Percentiles rank a stretch among this genome's conserved stretches.
These are phyloP conservation scores for Kluyveromyces wickerhamii DNA, from an alignment of 805 yeast genomes.

Conservation along the genomic window DNA sequence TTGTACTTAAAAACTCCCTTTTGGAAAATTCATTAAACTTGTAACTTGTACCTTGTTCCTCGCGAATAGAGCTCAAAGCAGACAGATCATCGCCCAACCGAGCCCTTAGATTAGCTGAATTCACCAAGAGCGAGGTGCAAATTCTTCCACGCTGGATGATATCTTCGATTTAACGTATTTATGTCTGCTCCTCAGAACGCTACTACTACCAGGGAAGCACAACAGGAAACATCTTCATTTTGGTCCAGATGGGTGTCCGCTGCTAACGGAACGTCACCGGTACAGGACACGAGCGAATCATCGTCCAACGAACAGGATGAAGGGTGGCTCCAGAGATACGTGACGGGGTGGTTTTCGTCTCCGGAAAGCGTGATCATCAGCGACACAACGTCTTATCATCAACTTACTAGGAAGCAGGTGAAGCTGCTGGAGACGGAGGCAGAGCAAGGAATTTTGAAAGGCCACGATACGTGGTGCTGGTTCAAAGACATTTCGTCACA, in stretches of 20 bases:
- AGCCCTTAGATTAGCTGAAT: no score
- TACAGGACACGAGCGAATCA: background rate
- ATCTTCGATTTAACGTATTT: no score
- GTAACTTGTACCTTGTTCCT: no score
- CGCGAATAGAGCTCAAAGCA: no score
- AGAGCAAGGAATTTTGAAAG: conserved; percentile 15
- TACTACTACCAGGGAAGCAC: no score
- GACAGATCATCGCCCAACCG: no score
- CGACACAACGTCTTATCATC: conserved; percentile 20
- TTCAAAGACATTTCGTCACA: conserved; percentile 18
- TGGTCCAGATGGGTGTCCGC: conserved; percentile 4
- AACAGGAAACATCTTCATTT: no score
- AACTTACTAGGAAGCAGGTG: conserved; percentile 21
- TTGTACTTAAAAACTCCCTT: no score
- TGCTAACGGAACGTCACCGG: background rate
- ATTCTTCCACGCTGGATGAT: no score
- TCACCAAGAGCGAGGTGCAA: no score
- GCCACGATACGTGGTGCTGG: conserved; percentile 28
- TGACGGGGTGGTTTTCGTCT: background rate
- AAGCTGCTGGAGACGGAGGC: conserved; percentile 22
- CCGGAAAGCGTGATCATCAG: conserved; percentile 10
- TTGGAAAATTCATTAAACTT: no score
- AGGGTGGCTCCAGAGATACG: background rate
- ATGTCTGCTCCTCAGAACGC: background rate
- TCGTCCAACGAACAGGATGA: conserved; percentile 1